A percentile compares a stretch with the other conserved stretches of the same genome.
These are phyloP conservation scores for Metschnikowia colocasiae DNA, from an alignment of 805 yeast genomes.

Conservation along the genomic window DNA sequence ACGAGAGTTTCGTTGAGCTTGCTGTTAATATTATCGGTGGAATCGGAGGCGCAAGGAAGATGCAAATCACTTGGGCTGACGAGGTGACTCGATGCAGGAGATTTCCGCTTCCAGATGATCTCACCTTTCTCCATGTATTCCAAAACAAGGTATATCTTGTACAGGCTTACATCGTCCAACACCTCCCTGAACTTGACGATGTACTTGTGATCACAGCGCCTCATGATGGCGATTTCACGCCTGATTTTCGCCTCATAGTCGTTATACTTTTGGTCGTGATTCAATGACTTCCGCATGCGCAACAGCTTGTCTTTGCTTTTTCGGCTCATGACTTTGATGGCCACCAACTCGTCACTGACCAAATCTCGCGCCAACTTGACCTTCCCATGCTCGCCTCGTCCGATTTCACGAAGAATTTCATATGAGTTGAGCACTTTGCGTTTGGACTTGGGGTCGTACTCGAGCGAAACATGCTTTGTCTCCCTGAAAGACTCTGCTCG, in stretches of 20 bases:
- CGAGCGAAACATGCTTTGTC: slow-evolving; percentile 72
- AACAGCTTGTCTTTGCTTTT: slow-evolving; percentile 41
- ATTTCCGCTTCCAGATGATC: slow-evolving; percentile 61
- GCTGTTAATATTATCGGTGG: slow-evolving; percentile 5
- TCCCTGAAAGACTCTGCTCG: slow-evolving; percentile 48
- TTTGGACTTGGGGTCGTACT: slow-evolving; percentile 82
- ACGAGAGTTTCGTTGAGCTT: slow-evolving; percentile 1
- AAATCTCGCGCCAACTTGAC: slow-evolving; percentile 85
- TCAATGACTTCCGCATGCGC: slow-evolving; percentile 28
- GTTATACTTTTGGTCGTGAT: slow-evolving; percentile 18
- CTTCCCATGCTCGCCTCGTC: slow-evolving; percentile 98
- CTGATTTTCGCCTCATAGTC: slow-evolving; percentile 37
- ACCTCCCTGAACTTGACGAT: slow-evolving; percentile 50
- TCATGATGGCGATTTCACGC: slow-evolving; percentile 44
- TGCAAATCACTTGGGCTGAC: slow-evolving; percentile 1
- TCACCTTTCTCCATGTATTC: slow-evolving; percentile 92
- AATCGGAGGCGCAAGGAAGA: slow-evolving; percentile 2
- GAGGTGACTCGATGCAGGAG: slow-evolving; percentile 10
- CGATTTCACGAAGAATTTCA: slow-evolving; percentile 82
- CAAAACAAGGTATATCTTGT: slow-evolving; percentile 83
- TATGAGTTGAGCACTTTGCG: slow-evolving; percentile 83
- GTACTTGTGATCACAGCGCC: slow-evolving; percentile 45
- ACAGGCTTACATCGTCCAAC: slow-evolving; percentile 76
- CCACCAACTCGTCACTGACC: slow-evolving; percentile 64
- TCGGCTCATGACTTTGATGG: slow-evolving; percentile 88